phyloP scores from a whole-genome alignment of 257 asterid genomes.

The Vinca minor region DNA sequence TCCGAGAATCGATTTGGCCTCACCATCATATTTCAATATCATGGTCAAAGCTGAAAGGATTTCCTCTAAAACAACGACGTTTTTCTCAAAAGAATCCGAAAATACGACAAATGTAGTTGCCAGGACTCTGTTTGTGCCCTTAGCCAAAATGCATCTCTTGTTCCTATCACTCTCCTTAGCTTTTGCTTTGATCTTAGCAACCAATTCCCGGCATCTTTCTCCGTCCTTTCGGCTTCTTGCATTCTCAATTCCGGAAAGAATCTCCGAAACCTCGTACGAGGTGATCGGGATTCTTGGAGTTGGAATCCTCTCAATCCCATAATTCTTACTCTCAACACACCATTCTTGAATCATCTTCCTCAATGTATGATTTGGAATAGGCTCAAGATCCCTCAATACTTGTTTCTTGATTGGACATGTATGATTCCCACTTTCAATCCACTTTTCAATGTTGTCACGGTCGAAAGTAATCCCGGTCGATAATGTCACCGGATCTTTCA shows the following conservation, averaged over 20 bases:
- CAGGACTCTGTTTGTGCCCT: constrained; percentile 21
- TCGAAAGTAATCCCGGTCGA: no score
- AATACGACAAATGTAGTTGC: constrained; percentile 31
- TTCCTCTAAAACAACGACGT: constrained; percentile 19
- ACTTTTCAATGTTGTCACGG: no score
- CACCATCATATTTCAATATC: constrained; percentile 25
- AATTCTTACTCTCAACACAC: constrained; percentile 37
- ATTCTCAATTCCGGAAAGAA: constrained; percentile 12
- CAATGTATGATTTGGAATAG: constrained; percentile 24
- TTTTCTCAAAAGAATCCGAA: not conserved
- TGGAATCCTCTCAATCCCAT: constrained; percentile 42
- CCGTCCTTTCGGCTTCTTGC: constrained; percentile 13
- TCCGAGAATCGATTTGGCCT: constrained; percentile 22
- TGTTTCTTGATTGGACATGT: constrained; percentile 24
- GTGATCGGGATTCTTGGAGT: constrained; percentile 36
- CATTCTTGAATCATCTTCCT: constrained; percentile 46
- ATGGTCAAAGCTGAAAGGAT: constrained; percentile 26
- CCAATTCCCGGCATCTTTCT: constrained; percentile 19
- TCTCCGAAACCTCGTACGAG: constrained; percentile 25
- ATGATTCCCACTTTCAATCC: no score
- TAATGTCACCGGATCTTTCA: no score
- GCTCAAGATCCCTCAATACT: constrained; percentile 17
- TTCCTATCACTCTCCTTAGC: constrained; percentile 43
- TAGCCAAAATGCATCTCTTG: constrained; percentile 25
- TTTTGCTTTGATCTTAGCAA: constrained; percentile 18